Evolutionary conservation across 2,329 filamentous ascomycete species (phyloP).

Genomic region (Claviceps maximensis): DNA sequence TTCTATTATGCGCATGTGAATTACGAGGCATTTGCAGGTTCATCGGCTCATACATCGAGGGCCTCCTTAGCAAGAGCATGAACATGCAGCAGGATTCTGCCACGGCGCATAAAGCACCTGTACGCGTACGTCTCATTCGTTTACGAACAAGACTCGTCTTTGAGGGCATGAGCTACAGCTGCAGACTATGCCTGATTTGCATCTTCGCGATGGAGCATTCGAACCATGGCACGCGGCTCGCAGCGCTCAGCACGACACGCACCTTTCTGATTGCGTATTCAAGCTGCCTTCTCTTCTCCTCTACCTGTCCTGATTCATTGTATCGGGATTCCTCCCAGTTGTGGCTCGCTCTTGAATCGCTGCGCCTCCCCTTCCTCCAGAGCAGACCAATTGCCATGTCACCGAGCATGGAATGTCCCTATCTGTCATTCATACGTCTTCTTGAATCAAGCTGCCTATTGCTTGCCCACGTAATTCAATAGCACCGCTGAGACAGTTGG

Average conservation of each 20-base stretch:
- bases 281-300: neutral
- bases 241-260: neutral
- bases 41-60: neutral
- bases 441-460: too few species aligned
- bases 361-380: neutral
- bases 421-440: neutral
- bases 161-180: neutral
- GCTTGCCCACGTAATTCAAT: too few species aligned
- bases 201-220: neutral
- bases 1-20: neutral
- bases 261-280: neutral
- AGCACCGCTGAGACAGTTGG: too few species aligned
- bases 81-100: neutral
- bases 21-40: too few species aligned
- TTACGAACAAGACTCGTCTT: neutral
- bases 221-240: too few species aligned
- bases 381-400: too few species aligned
- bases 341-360: neutral
- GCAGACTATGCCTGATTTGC: neutral
- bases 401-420: neutral
- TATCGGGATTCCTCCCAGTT: neutral
- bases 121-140: neutral
- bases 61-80: neutral
- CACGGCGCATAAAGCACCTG: neutral
- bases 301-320: neutral